Evolutionary conservation across 768 basidiomycete species (phyloP).

Genomic region (Lactarius indigo): DNA sequence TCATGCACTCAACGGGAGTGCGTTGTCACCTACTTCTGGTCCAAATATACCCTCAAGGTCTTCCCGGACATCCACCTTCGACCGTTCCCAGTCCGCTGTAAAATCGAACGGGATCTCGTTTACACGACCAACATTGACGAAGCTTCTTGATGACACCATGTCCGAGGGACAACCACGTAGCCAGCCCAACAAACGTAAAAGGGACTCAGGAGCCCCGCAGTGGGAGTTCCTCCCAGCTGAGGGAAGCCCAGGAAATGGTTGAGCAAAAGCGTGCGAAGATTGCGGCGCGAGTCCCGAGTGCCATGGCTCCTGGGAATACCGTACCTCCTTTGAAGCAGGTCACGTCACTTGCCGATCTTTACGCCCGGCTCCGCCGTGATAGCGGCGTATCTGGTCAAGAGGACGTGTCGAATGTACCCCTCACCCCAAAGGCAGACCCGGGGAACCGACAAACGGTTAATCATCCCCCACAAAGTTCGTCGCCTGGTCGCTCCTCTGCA

Average conservation of each 20-base stretch:
- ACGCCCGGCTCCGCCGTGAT: conserved; percentile 18
- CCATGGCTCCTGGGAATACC: neutral
- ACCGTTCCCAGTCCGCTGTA: neutral
- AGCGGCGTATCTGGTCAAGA: neutral
- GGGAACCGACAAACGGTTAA: neutral
- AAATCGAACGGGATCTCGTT: neutral
- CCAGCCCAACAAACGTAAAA: conserved; percentile 7
- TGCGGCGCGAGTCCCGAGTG: conserved; percentile 17
- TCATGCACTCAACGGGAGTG: neutral
- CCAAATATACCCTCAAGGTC: neutral
- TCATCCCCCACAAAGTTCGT: neutral
- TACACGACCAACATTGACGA: neutral
- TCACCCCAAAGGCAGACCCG: neutral
- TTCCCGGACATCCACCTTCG: neutral
- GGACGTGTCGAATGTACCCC: neutral
- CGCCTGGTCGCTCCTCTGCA: neutral
- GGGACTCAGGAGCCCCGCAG: neutral
- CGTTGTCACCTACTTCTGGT: neutral
- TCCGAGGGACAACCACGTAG: neutral
- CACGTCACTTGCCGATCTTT: conserved; percentile 19
- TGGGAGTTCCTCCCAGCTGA: neutral
- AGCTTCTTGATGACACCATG: neutral
- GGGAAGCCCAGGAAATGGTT: conserved; percentile 15
- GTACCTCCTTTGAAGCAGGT: neutral
- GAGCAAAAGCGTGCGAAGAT: conserved; percentile 19